Conservation (phyloP, 495 filamentous ascomycete genomes). For the Choiromyces venosus region DNA sequence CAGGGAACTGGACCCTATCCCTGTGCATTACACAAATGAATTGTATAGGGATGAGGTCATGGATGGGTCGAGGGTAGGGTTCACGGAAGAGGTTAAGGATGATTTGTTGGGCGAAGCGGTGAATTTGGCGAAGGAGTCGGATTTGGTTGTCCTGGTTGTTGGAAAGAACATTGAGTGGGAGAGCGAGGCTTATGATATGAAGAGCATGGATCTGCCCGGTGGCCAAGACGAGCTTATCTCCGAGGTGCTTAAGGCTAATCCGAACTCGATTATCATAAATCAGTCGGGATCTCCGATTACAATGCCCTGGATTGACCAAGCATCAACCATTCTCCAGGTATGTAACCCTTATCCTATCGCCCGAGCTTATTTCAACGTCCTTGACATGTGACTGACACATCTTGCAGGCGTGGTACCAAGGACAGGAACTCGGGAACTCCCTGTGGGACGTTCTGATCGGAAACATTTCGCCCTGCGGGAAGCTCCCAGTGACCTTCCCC, state of each 20-base stretch:
- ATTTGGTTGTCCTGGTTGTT: constrained; percentile 64
- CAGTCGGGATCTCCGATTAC: constrained; percentile 66
- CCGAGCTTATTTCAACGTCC: constrained; percentile 5
- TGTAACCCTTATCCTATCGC: neutral
- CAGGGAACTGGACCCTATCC: constrained; percentile 39
- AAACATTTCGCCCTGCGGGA: constrained; percentile 59
- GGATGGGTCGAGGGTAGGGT: constrained; percentile 41
- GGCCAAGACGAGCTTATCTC: constrained; percentile 56
- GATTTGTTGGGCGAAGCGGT: constrained; percentile 55
- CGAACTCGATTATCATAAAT: constrained; percentile 60
- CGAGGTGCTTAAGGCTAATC: constrained; percentile 55
- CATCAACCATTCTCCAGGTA: constrained; percentile 49
- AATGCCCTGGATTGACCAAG: constrained; percentile 62
- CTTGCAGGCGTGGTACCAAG: constrained; percentile 60
- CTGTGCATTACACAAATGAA: constrained; percentile 41
- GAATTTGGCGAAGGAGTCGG: constrained; percentile 55
- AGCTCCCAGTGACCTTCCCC: constrained; percentile 65
- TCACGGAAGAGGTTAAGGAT: constrained; percentile 42
- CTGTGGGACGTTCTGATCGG: constrained; percentile 65
- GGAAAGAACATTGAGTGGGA: constrained; percentile 70
- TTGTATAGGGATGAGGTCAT: constrained; percentile 42
- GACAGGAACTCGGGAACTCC: constrained; percentile 62
- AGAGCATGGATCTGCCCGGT: constrained; percentile 60
- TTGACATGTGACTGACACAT: constrained; percentile 2
- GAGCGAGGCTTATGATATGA: constrained; percentile 65